These are phyloP conservation scores for Aspergillus nomiae DNA, from an alignment of 2,329 filamentous ascomycete species.

Conservation along the genomic window DNA sequence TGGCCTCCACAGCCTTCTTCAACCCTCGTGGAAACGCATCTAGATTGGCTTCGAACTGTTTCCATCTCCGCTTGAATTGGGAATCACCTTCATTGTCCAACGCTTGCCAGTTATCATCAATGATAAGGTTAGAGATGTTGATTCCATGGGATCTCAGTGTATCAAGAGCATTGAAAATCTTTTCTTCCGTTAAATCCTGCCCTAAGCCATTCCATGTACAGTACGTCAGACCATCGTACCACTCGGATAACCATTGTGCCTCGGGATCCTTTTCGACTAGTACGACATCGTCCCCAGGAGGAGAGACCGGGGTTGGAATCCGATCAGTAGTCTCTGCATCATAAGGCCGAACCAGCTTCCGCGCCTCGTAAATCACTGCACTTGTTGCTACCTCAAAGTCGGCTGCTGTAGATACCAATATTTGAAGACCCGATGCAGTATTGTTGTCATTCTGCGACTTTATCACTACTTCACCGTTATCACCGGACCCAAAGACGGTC, in stretches of 20 bases:
- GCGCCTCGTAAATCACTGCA: conserved; percentile 84
- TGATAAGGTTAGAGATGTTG: conserved; percentile 81
- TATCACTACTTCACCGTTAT: conserved; percentile 67
- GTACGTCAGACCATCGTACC: conserved; percentile 91
- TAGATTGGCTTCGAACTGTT: conserved; percentile 81
- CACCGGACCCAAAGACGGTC: conserved; percentile 67
- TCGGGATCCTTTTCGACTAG: conserved; percentile 44
- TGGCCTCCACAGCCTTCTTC: conserved; percentile 67
- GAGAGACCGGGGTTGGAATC: conserved; percentile 29
- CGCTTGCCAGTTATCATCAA: conserved; percentile 96
- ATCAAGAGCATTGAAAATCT: conserved; percentile 74
- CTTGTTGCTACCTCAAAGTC: conserved; percentile 75
- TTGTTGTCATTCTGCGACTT: conserved; percentile 71
- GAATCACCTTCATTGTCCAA: conserved; percentile 60
- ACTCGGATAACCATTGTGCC: conserved; percentile 73
- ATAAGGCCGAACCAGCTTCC: conserved; percentile 58
- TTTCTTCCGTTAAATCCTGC: conserved; percentile 77
- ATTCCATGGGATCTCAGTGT: conserved; percentile 71
- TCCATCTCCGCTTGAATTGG: conserved; percentile 64
- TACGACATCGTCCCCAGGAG: conserved; percentile 44
- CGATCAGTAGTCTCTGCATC: conserved; percentile 14
- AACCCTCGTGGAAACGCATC: conserved; percentile 79
- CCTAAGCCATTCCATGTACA: conserved; percentile 97
- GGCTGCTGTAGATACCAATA: conserved; percentile 72
- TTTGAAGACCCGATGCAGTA: conserved; percentile 56